Conservation (phyloP, 441 rosid genomes). For the Populus hybrid region DNA sequence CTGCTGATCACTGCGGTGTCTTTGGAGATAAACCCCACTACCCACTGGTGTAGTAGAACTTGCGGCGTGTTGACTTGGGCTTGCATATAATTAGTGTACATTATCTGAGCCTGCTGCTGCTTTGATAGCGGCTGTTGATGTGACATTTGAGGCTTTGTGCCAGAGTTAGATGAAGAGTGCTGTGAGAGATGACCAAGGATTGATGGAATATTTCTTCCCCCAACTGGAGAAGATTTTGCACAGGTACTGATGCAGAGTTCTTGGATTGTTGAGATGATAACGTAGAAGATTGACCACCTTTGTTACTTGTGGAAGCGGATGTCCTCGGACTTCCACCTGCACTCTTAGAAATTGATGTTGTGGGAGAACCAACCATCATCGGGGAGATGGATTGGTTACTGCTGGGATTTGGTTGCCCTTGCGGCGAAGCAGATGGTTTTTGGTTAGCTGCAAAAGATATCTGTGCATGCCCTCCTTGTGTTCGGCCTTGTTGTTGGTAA, state of each 20-base stretch:
- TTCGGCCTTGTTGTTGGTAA: slow-evolving; percentile 63
- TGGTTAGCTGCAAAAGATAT: slow-evolving; percentile 79
- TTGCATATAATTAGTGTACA: slow-evolving; percentile 54
- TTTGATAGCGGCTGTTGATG: slow-evolving; percentile 39
- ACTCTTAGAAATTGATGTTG: slow-evolving; percentile 78
- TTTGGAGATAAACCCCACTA: slow-evolving; percentile 57
- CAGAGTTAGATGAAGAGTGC: slow-evolving; percentile 43
- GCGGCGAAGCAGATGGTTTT: slow-evolving; percentile 48
- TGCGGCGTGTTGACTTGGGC: slow-evolving; percentile 53
- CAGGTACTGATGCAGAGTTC: slow-evolving; percentile 49
- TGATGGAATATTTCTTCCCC: slow-evolving; percentile 59
- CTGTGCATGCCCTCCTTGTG: slow-evolving; percentile 64
- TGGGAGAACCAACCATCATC: slow-evolving; percentile 71
- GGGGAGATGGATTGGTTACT: slow-evolving; percentile 60
- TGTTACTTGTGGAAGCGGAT: slow-evolving; percentile 57
- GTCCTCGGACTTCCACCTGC: slow-evolving; percentile 92
- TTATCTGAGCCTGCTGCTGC: slow-evolving; percentile 61
- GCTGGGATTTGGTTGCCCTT: slow-evolving; percentile 52
- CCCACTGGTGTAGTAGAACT: slow-evolving; percentile 36
- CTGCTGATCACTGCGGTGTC: slow-evolving; percentile 61
- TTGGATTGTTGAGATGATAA: slow-evolving; percentile 66
- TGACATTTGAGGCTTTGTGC: slow-evolving; percentile 47
- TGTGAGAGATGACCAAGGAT: slow-evolving; percentile 66
- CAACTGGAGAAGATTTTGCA: slow-evolving; percentile 57
- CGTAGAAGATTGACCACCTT: slow-evolving; percentile 62